Base-by-base conservation (phyloP, 2,329 filamentous ascomycete genomes). In the Diaporthe citri region DNA sequence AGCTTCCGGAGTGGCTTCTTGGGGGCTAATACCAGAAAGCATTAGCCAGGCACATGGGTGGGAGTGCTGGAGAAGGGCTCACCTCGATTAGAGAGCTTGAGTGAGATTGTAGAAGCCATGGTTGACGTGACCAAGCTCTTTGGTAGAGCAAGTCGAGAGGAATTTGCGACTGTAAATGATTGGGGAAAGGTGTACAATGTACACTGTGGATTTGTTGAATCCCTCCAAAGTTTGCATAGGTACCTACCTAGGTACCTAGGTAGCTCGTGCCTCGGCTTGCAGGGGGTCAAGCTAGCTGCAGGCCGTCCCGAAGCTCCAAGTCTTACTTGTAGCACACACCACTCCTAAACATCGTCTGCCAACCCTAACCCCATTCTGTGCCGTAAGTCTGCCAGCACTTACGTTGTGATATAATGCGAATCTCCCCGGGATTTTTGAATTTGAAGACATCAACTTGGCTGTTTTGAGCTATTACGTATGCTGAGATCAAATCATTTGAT, bases 1-100 rank as follows among this genome's bases (percentile, higher is more conserved):
- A 91, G 87, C 76, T 86, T 86, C 83, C 86, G 88, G 81, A 91
- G 84, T 75, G 87, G 86, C 78, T 88, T 84, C 80, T 85, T 87
- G 67, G 87, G 86, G 76, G 85, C 87, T 77, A 56, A 12, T 9
- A 39, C 48, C 46, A 28, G 31, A 36, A 17, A 4, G 13, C 17
- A 48, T 69, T 55, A 69, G 64, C 28, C 17, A 41, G 57, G 43
- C n/a, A 28, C 22, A 8, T 31, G 20, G n/a, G 20, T 17, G 2
- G 48, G 6, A 36, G 15, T 41, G 22, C 34, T 15, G 9, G 1
- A 6, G 34, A 3, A 39, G 6, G 28, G 66, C 31, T 66, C 36
- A 77, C 75, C 57, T 71, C 75, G 59, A 36, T 67, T 67, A 22
- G 66, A 69, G 48, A 77, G 43, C 71, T 73, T 66, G 46, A 77